A percentile compares a stretch with the other conserved stretches of the same genome.
These are phyloP conservation scores for Lasiosphaeria miniovina DNA, from an alignment of 495 filamentous ascomycete genomes.

Conservation along the genomic window DNA sequence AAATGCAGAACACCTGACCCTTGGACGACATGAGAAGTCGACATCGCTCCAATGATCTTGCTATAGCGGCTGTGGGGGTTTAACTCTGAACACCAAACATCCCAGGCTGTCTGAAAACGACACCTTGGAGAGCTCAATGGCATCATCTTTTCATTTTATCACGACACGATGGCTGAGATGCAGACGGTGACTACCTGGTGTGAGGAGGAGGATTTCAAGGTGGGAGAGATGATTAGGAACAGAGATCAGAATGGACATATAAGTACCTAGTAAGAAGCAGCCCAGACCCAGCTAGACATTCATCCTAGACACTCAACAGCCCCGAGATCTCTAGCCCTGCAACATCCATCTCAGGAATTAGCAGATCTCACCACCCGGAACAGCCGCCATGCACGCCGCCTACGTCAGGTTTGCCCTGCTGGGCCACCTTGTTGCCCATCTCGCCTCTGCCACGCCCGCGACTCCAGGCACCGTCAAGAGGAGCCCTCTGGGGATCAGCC, in stretches of 20 bases:
- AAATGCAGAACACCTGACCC: not conserved
- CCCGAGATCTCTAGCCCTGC: not conserved
- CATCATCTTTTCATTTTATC: conserved; percentile 19
- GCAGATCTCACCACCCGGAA: not conserved
- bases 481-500: conserved; percentile 24
- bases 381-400: conserved; percentile 12
- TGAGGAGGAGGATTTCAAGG: not conserved
- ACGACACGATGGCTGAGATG: conserved; percentile 13
- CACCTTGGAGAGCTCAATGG: conserved; percentile 12
- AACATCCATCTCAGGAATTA: not conserved
- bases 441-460: conserved; percentile 17
- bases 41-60: not conserved
- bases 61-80: conserved; percentile 7
- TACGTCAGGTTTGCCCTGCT: conserved; percentile 23
- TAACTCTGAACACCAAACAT: not conserved
- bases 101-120: not conserved
- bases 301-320: conserved; percentile 12
- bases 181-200: no score
- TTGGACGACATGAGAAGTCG: not conserved
- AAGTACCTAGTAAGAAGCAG: conserved; percentile 7
- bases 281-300: not conserved
- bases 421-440: conserved; percentile 21
- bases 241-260: conserved; percentile 7
- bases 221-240: not conserved
- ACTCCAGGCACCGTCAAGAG: conserved; percentile 14